Percentiles rank a stretch among this genome's conserved stretches.
Conservation (phyloP, 306 rosid species). For the Cucumis melo region DNA sequence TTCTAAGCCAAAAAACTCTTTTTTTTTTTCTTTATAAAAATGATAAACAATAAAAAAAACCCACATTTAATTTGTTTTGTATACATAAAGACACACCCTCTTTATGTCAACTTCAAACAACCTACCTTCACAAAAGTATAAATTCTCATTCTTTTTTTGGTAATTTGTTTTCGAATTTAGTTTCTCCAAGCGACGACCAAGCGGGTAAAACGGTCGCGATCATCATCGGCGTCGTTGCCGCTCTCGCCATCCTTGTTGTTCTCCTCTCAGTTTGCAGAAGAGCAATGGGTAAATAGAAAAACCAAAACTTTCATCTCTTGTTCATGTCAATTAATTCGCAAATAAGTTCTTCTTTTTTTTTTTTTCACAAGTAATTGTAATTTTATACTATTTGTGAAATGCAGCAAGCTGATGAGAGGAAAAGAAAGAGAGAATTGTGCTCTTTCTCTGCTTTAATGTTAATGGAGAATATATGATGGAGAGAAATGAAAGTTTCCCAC, state of each 20-base stretch:
- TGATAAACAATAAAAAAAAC: background rate
- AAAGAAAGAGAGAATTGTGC: background rate
- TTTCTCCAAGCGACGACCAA: conserved; percentile 43
- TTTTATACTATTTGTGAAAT: background rate
- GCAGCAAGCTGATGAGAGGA: background rate
- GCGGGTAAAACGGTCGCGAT: conserved; percentile 76
- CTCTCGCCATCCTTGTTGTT: conserved; percentile 60
- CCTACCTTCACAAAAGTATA: background rate
- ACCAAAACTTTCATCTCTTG: background rate
- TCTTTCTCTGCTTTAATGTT: background rate
- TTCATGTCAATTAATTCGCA: background rate
- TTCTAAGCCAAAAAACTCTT: background rate
- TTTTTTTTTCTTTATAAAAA: no score
- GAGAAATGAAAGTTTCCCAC: conserved; percentile 1
- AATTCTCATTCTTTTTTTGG: background rate
- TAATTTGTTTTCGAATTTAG: conserved; percentile 29
- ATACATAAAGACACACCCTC: background rate
- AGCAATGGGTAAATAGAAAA: conserved; percentile 35
- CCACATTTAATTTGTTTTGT: background rate
- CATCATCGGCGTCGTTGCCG: conserved; percentile 57
- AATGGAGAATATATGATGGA: background rate
- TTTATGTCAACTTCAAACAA: background rate
- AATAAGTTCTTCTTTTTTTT: background rate
- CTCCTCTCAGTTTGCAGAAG: conserved; percentile 77
- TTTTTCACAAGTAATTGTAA: background rate